Evolutionary conservation across 2,329 filamentous ascomycete species (phyloP).

Genomic region (Paradendryphiella salina): DNA sequence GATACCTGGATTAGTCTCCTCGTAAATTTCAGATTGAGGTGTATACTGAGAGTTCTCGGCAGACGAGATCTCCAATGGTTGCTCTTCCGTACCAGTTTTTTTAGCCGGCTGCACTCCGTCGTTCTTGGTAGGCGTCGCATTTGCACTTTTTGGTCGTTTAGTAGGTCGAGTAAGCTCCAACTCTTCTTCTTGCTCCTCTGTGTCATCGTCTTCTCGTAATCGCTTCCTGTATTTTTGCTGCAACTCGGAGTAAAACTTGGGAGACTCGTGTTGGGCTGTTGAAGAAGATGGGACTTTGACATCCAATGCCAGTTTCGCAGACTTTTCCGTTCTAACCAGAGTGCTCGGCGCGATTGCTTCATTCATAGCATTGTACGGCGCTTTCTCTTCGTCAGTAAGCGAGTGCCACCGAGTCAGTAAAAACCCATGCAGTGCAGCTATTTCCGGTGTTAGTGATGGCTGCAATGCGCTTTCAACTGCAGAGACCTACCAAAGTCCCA

Average conservation of each 20-base stretch:
- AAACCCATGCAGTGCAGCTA: slow-evolving; percentile 22
- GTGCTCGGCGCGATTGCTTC: slow-evolving; percentile 11
- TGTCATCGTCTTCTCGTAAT: slow-evolving; percentile 16
- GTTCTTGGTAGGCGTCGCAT: slow-evolving; percentile 8
- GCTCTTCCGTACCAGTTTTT: slow-evolving; percentile 13
- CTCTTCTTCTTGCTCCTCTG: slow-evolving; percentile 5
- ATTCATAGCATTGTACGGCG: slow-evolving; percentile 20
- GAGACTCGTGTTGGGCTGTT: slow-evolving; percentile 31
- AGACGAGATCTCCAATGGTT: slow-evolving; percentile 33
- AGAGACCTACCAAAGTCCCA: slow-evolving; percentile 22
- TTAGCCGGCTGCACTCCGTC: neutral
- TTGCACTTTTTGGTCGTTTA: slow-evolving; percentile 25
- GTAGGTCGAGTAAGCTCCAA: slow-evolving; percentile 7
- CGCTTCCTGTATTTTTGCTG: slow-evolving; percentile 29
- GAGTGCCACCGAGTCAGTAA: slow-evolving; percentile 23
- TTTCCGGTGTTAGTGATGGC: neutral
- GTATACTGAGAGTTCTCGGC: slow-evolving; percentile 13
- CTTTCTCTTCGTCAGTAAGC: slow-evolving; percentile 25
- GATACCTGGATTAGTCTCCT: slow-evolving; percentile 11
- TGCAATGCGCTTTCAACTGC: neutral
- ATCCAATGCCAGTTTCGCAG: slow-evolving; percentile 7
- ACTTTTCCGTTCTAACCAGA: slow-evolving; percentile 5
- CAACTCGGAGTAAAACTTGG: slow-evolving; percentile 26
- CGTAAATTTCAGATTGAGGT: slow-evolving; percentile 7
- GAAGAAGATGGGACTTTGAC: slow-evolving; percentile 24